phyloP scores from a whole-genome alignment of 2,329 filamentous ascomycete genomes.

The Sclerotinia nivalis region DNA sequence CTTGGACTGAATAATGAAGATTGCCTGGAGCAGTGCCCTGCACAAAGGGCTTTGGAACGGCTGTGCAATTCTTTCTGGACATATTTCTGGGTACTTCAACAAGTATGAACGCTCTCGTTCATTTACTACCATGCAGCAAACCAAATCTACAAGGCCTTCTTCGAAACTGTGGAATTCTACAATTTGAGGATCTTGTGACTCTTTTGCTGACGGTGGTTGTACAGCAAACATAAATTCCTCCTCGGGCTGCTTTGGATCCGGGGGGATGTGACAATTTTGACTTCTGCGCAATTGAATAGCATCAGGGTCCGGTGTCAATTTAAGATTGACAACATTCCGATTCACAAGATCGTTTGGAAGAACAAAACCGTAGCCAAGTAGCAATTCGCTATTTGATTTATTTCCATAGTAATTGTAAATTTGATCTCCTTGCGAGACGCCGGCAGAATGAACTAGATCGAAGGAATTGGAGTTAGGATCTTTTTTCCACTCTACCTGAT shows the following conservation, averaged over 20 bases:
- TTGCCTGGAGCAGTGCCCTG: slow-evolving; percentile 28
- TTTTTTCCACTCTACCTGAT: slow-evolving; percentile 60
- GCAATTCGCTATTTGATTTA: slow-evolving; percentile 73
- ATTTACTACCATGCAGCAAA: slow-evolving; percentile 38
- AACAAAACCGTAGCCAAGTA: slow-evolving; percentile 64
- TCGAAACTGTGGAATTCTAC: slow-evolving; percentile 30
- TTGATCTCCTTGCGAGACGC: slow-evolving; percentile 53
- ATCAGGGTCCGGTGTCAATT: slow-evolving; percentile 30
- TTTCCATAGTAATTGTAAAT: slow-evolving; percentile 71
- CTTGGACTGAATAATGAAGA: slow-evolving; percentile 30
- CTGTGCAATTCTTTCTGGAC: slow-evolving; percentile 27
- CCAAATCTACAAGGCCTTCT: slow-evolving; percentile 35
- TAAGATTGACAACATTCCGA: slow-evolving; percentile 42
- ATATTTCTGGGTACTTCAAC: slow-evolving; percentile 10
- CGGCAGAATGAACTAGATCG: slow-evolving; percentile 46
- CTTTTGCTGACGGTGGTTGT: background rate
- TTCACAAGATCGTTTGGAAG: slow-evolving; percentile 45
- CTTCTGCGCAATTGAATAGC: slow-evolving; percentile 30
- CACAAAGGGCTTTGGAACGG: slow-evolving; percentile 28
- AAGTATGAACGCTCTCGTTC: slow-evolving; percentile 30
- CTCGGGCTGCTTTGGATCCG: slow-evolving; percentile 20
- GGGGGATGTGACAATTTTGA: slow-evolving; percentile 31
- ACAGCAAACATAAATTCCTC: slow-evolving; percentile 37
- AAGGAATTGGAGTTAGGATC: slow-evolving; percentile 45
- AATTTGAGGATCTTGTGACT: slow-evolving; percentile 1